A percentile compares a stretch with the other conserved stretches of the same genome.
phyloP scores from a whole-genome alignment of 208 protist species.

The Trichomonas tenax region DNA sequence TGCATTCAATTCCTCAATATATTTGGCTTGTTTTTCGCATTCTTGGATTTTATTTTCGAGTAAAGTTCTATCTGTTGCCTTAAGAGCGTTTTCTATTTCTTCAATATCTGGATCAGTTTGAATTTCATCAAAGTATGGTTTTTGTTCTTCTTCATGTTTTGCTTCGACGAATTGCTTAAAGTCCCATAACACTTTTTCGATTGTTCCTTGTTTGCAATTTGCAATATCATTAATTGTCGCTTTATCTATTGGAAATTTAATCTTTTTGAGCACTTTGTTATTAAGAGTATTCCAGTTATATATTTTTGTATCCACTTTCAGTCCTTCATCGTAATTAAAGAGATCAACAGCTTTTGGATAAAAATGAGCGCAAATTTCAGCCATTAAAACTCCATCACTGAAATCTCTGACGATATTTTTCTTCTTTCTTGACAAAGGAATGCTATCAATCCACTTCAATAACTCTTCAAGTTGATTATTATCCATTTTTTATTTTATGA shows the following conservation, averaged over 20 bases:
- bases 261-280: constrained; percentile 66
- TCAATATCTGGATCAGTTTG: background rate
- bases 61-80: background rate
- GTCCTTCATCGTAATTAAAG: constrained; percentile 84
- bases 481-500: background rate
- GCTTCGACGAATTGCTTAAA: constrained; percentile 33
- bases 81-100: background rate
- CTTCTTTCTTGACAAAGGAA: constrained; percentile 81
- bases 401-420: constrained; percentile 89
- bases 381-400: constrained; percentile 77
- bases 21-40: background rate
- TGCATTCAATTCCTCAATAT: background rate
- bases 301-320: constrained; percentile 63
- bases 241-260: constrained; percentile 64
- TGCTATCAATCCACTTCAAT: constrained; percentile 84
- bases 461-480: constrained; percentile 67
- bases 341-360: constrained; percentile 85
- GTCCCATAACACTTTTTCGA: constrained; percentile 70
- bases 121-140: background rate
- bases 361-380: constrained; percentile 80
- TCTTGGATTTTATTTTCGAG: background rate
- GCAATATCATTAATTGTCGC: constrained; percentile 69
- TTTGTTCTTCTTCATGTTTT: background rate
- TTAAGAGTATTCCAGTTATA: constrained; percentile 90
- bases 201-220: constrained; percentile 60